phyloP scores from a whole-genome alignment of 176 grass and related monocot species.

The Olyra latifolia region DNA sequence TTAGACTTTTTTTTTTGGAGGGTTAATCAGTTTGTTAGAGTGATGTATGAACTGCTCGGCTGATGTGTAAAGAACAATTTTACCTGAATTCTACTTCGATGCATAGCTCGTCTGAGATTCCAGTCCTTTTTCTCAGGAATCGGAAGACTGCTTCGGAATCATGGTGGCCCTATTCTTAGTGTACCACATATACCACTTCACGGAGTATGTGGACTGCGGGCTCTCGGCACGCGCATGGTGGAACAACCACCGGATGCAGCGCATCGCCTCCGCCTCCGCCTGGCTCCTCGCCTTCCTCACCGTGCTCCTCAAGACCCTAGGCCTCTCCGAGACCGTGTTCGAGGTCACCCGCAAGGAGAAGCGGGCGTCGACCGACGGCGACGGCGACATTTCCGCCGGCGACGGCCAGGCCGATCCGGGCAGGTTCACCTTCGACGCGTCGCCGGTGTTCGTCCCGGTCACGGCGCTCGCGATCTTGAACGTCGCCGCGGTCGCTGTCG shows the following conservation, averaged over 20 bases:
- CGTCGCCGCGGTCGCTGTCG: background rate
- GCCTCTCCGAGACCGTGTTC: constrained; percentile 54
- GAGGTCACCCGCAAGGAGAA: constrained; percentile 54
- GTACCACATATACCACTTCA: constrained; percentile 20
- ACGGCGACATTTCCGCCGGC: background rate
- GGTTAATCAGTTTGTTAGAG: background rate
- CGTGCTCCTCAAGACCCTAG: constrained; percentile 47
- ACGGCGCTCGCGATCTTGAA: constrained; percentile 26
- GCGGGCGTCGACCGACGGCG: background rate
- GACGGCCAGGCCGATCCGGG: background rate
- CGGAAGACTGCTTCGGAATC: constrained; percentile 26
- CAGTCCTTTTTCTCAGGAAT: constrained; percentile 6
- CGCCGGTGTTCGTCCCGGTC: constrained; percentile 41
- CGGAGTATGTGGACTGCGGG: constrained; percentile 37
- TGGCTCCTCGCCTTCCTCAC: constrained; percentile 57
- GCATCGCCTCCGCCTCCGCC: constrained; percentile 25
- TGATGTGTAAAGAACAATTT: background rate
- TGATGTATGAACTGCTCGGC: background rate
- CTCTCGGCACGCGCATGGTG: constrained; percentile 45
- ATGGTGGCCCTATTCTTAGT: constrained; percentile 11
- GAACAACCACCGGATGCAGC: constrained; percentile 63
- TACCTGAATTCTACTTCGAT: background rate
- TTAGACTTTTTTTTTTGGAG: no score
- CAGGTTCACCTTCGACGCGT: constrained; percentile 59
- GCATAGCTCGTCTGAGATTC: background rate